Evolutionary conservation across 768 basidiomycete species (phyloP), one percentile per base, ranked within the genome.

Genomic region (Russula sp.): DNA sequence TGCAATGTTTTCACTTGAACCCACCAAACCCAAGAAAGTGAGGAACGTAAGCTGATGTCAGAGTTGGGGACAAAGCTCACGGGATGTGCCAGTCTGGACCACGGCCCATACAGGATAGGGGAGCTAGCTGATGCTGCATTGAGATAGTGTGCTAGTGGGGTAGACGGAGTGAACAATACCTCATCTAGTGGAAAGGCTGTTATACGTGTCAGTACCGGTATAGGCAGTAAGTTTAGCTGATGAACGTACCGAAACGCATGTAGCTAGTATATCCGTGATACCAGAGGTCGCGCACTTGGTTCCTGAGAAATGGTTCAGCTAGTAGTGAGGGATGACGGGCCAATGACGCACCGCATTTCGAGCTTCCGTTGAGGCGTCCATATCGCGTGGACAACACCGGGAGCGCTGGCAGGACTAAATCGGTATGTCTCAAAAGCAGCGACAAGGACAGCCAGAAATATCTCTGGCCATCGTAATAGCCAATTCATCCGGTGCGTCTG

Each of bases 251-350:
- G 71, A 82, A 83, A 52, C 75, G 80, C 94, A 96, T 95, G 73
- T 97, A 97, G 69, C 84, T 85, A 69, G 91, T 74, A 70, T 87
- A 97, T 0, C 94, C 94, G 77, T 96, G 94, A 70, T 91, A 87
- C 88, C 91, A 97, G 5, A 96, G 76, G 58, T 88, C 83, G 49
- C 87, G 83, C 9, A 85, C 86, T 70, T 79, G 80, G 68, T 91
- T 82, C 50, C 91, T 93, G 66, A 6, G 40, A 31, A 31, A 35
- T 0, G 3, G 13, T 57, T 34, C 45, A 55, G 27, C 18, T n/a
- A 37, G 32, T 20, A 49, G 42, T 3, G 18, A 32, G 11, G 18
- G n/a, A 49, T 13, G 27, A 18, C 7, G 13, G 27, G 18, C 18
- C n/a, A 35, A 37, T 54, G 59, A 49, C 16, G 71, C 81, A 86